Conservation (phyloP, 2,329 filamentous ascomycete species). For the Scortechinia acanthostroma region DNA sequence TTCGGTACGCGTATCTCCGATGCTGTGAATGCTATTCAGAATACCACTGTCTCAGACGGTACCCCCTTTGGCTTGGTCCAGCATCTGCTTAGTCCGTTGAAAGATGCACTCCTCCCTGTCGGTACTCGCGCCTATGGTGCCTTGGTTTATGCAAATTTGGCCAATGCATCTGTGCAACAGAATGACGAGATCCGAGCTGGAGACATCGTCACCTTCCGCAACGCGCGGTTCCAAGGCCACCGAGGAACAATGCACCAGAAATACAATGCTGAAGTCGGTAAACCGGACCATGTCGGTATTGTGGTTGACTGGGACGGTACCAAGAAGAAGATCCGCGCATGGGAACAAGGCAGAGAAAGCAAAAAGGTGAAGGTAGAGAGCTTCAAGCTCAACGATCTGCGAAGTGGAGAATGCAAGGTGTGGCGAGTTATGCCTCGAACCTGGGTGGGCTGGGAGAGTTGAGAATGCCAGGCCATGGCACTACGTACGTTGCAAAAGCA, state of each 20-base stretch:
- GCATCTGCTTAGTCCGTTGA: conserved; percentile 69
- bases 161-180: conserved; percentile 83
- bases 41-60: conserved; percentile 77
- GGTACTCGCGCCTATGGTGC: conserved; percentile 87
- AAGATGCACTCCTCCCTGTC: conserved; percentile 71
- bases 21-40: conserved; percentile 65
- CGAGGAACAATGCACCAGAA: conserved; percentile 92
- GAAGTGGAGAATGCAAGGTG: conserved; percentile 90
- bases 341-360: conserved; percentile 90
- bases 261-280: conserved; percentile 81
- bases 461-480: too few relatives aligned
- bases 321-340: conserved; percentile 92
- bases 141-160: conserved; percentile 87
- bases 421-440: conserved; percentile 89
- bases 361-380: conserved; percentile 91
- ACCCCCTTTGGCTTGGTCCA: conserved; percentile 71
- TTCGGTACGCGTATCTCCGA: conserved; percentile 76
- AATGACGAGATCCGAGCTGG: conserved; percentile 89
- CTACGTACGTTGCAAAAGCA: too few relatives aligned
- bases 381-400: conserved; percentile 84
- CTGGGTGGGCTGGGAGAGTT: conserved; percentile 83
- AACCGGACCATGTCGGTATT: conserved; percentile 79
- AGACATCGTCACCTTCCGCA: conserved; percentile 87
- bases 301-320: conserved; percentile 97
- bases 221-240: conserved; percentile 90